Evolutionary conservation across 108 stramenopile genomes (phyloP).

Genomic region (Seminavis robusta): DNA sequence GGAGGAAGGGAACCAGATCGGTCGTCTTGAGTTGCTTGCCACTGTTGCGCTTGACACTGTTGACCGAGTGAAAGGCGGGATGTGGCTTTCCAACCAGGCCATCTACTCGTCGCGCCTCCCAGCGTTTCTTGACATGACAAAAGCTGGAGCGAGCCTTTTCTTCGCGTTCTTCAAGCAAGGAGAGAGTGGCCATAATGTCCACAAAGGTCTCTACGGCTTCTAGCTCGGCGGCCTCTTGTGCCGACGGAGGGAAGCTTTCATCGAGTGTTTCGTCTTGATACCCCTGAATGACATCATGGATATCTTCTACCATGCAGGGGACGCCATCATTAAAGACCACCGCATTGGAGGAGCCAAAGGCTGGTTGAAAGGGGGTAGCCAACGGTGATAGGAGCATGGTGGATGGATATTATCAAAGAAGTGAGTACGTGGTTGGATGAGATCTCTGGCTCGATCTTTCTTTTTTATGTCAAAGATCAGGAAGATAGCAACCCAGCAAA

Average conservation of each 20-base stretch:
- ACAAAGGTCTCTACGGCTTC: conserved; percentile 48
- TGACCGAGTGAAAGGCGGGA: conserved; percentile 18
- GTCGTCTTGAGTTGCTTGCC: no score
- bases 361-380: conserved; percentile 9
- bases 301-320: conserved; percentile 6
- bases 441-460: no score
- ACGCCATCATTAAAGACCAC: conserved; percentile 30
- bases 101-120: conserved; percentile 39
- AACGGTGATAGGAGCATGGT: not conserved
- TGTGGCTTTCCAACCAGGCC: conserved; percentile 30
- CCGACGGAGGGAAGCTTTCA: conserved; percentile 47
- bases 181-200: conserved; percentile 36
- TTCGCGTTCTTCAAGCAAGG: conserved; percentile 44
- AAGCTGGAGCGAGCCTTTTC: conserved; percentile 26
- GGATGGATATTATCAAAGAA: no score
- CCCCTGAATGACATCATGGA: conserved; percentile 23
- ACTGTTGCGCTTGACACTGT: no score
- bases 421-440: no score
- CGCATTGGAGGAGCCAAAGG: not conserved
- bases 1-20: no score
- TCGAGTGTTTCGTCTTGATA: conserved; percentile 49
- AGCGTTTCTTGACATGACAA: conserved; percentile 34
- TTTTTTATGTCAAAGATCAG: no score
- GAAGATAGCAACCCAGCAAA: no score
- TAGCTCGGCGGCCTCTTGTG: conserved; percentile 55